Percentiles rank a stretch among this genome's conserved stretches.
phyloP scores from a whole-genome alignment of 2,329 filamentous ascomycete genomes.

The Trichophyton benhamiae region DNA sequence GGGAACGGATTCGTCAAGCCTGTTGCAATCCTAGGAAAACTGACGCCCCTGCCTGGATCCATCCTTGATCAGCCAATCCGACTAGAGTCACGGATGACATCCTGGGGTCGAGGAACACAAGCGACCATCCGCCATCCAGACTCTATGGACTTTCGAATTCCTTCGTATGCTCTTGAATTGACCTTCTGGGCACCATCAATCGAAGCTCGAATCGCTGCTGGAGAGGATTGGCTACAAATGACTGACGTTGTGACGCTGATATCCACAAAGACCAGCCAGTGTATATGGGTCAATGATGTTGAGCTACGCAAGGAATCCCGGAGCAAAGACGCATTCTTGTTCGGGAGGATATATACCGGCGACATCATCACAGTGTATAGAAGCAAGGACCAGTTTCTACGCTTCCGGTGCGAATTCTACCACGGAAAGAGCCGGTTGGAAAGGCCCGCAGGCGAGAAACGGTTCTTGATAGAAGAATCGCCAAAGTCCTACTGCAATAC shows the following conservation, averaged over 20 bases:
- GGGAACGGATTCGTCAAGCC: constrained; percentile 23
- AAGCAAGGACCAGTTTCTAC: constrained; percentile 29
- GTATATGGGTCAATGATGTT: constrained; percentile 66
- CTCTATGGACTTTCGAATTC: constrained; percentile 55
- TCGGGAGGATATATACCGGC: constrained; percentile 59
- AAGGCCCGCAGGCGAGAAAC: constrained; percentile 31
- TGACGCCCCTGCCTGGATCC: constrained; percentile 56
- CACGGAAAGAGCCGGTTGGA: constrained; percentile 33
- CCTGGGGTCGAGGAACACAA: constrained; percentile 60
- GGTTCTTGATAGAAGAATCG: constrained; percentile 30
- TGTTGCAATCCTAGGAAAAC: constrained; percentile 44
- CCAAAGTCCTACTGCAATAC: constrained; percentile 19
- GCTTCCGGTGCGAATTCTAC: constrained; percentile 36
- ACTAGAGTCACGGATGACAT: constrained; percentile 54
- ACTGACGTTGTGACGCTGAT: constrained; percentile 56
- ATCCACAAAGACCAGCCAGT: constrained; percentile 63
- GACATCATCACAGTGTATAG: constrained; percentile 66
- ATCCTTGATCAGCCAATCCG: constrained; percentile 51
- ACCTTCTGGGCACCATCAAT: constrained; percentile 60
- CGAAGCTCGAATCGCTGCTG: constrained; percentile 45
- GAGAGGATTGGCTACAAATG: constrained; percentile 44
- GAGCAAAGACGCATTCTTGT: constrained; percentile 42
- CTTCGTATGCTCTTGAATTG: constrained; percentile 69
- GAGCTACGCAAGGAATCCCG: constrained; percentile 45
- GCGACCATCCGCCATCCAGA: constrained; percentile 59